These are phyloP conservation scores for Apiospora arundinis DNA, from an alignment of 2,329 filamentous ascomycete species.

Conservation along the genomic window DNA sequence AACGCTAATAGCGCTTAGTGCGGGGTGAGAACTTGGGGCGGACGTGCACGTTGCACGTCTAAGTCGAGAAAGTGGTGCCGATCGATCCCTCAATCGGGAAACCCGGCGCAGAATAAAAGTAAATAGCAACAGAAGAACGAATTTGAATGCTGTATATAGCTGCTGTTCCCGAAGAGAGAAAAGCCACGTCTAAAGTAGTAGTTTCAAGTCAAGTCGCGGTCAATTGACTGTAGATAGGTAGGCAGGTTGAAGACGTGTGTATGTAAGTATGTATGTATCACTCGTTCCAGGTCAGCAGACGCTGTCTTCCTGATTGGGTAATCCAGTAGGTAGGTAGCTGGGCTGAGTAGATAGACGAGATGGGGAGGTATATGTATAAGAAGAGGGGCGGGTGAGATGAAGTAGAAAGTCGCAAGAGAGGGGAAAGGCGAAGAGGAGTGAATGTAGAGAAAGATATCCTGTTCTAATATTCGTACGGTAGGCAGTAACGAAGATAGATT, in stretches of 20 bases:
- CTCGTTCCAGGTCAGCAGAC: conserved; percentile 9
- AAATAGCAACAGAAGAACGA: not conserved
- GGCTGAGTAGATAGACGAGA: conserved; percentile 11
- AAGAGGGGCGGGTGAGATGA: not conserved
- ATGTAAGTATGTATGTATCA: not conserved
- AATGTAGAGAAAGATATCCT: conserved; percentile 21
- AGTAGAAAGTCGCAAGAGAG: not conserved
- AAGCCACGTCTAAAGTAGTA: not conserved
- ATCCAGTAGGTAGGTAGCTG: conserved; percentile 3
- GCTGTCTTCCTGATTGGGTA: not conserved
- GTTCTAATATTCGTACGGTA: not conserved
- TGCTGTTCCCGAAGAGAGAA: not conserved
- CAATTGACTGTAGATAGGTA: not conserved
- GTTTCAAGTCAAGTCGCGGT: not conserved
- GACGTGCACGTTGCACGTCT: not conserved
- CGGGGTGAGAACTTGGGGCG: conserved; percentile 2
- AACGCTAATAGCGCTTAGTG: conserved; percentile 13
- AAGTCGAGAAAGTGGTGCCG: not conserved
- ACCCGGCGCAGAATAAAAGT: not conserved
- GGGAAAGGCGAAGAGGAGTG: conserved; percentile 16
- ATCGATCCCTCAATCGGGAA: conserved; percentile 7
- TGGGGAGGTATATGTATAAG: not conserved
- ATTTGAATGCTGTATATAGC: not conserved
- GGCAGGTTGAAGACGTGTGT: not conserved
- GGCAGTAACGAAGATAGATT: not conserved